Evolutionary conservation across 2,329 filamentous ascomycete species (phyloP).

Genomic region (Penicillium sp.): DNA sequence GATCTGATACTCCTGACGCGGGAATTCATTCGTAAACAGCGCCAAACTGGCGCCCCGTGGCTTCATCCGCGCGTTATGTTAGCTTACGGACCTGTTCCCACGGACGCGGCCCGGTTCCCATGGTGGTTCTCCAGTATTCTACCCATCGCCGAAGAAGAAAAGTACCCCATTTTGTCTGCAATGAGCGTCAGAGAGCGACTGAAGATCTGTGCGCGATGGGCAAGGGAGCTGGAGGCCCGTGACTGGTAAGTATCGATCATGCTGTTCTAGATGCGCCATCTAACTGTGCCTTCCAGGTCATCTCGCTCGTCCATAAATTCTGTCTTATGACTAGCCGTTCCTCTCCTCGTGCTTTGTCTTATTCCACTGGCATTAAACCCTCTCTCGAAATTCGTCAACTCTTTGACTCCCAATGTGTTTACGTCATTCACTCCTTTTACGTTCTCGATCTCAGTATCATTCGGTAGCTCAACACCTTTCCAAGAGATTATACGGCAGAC

Average conservation of each 20-base stretch:
- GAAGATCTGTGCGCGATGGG: slow-evolving; percentile 81
- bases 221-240: slow-evolving; percentile 68
- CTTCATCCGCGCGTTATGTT: slow-evolving; percentile 69
- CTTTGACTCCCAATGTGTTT: slow-evolving; percentile 28
- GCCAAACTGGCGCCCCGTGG: slow-evolving; percentile 70
- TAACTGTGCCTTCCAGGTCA: slow-evolving; percentile 25
- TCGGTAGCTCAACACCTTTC: slow-evolving; percentile 22
- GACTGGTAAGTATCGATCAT: slow-evolving; percentile 59
- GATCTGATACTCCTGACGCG: slow-evolving; percentile 66
- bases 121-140: slow-evolving; percentile 89
- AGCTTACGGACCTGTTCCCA: slow-evolving; percentile 75
- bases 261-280: neutral
- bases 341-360: slow-evolving; percentile 36
- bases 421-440: slow-evolving; percentile 37
- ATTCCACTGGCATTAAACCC: slow-evolving; percentile 30
- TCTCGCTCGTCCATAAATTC: slow-evolving; percentile 35
- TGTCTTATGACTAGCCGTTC: slow-evolving; percentile 48
- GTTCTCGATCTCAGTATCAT: slow-evolving; percentile 39
- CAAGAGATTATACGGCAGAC: slow-evolving; percentile 1
- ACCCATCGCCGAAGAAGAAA: slow-evolving; percentile 74
- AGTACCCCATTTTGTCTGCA: slow-evolving; percentile 72
- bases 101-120: slow-evolving; percentile 74
- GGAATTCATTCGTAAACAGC: slow-evolving; percentile 70
- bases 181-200: slow-evolving; percentile 76
- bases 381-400: slow-evolving; percentile 19